Conservation (phyloP, 129 eudicot genomes). For the Saposhnikovia divaricata region DNA sequence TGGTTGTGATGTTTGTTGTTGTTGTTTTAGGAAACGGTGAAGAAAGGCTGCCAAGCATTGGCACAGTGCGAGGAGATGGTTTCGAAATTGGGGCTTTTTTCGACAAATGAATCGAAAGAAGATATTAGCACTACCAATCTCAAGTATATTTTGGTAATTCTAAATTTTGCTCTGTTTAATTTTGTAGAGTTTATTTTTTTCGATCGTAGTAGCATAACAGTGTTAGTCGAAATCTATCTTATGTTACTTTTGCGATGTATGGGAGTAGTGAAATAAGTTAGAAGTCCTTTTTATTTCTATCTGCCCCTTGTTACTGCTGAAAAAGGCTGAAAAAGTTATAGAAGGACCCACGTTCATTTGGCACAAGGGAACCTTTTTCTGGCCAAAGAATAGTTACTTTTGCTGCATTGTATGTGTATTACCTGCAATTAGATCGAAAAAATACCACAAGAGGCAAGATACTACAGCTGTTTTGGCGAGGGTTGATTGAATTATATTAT, state of each 20-base stretch:
- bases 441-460: too few species aligned
- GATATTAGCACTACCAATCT: conserved; percentile 82
- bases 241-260: neutral
- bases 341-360: too few species aligned
- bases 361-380: too few species aligned
- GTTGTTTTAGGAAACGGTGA: conserved; percentile 45
- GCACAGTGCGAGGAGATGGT: conserved; percentile 76
- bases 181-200: neutral
- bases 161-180: neutral
- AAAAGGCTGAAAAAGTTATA: too few species aligned
- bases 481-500: too few species aligned
- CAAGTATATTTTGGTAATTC: conserved; percentile 72
- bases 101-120: conserved; percentile 78
- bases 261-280: neutral
- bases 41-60: conserved; percentile 61
- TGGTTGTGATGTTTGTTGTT: neutral
- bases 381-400: too few species aligned
- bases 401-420: too few species aligned
- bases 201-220: neutral
- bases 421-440: too few species aligned
- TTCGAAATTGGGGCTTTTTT: conserved; percentile 66
- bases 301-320: neutral
- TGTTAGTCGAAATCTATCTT: neutral
- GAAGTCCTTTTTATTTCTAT: neutral
- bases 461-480: too few species aligned